These are phyloP conservation scores for Edaphochlamys debaryana DNA, from an alignment of 139 green algal species.

Conservation along the genomic window DNA sequence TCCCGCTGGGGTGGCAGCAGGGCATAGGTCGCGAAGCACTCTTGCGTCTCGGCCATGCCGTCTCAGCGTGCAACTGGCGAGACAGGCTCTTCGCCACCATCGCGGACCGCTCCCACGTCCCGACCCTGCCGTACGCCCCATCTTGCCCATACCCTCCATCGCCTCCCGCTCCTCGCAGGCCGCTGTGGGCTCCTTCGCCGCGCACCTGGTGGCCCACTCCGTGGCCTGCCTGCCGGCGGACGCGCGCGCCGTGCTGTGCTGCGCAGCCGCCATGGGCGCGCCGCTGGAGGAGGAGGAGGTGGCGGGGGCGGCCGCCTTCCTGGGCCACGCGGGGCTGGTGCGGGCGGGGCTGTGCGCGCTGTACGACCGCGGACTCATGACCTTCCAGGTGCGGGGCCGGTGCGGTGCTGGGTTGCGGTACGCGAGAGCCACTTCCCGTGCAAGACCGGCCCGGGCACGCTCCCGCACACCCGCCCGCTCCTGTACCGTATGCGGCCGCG, in stretches of 20 bases:
- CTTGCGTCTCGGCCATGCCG: too few species aligned
- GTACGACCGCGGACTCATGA: slow-evolving; percentile 33
- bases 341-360: slow-evolving; percentile 11
- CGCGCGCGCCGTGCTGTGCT: slow-evolving; percentile 23
- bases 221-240: slow-evolving; percentile 4
- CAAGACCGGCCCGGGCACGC: too few species aligned
- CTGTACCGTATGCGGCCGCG: too few species aligned
- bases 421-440: too few species aligned
- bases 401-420: too few species aligned
- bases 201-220: slow-evolving; percentile 13
- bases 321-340: slow-evolving; percentile 20
- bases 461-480: too few species aligned
- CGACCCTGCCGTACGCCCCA: too few species aligned
- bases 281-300: slow-evolving; percentile 33
- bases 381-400: slow-evolving; percentile 15
- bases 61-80: too few species aligned
- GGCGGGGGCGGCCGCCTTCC: background rate
- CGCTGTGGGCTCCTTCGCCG: background rate
- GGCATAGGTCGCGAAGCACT: too few species aligned
- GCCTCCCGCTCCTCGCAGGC: background rate
- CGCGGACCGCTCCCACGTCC: too few species aligned
- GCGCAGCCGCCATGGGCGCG: background rate
- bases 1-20: too few species aligned
- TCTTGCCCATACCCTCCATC: background rate
- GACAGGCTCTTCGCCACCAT: too few species aligned